phyloP scores from a whole-genome alignment of 2,329 filamentous ascomycete genomes.

The Didymellaceae sp. region DNA sequence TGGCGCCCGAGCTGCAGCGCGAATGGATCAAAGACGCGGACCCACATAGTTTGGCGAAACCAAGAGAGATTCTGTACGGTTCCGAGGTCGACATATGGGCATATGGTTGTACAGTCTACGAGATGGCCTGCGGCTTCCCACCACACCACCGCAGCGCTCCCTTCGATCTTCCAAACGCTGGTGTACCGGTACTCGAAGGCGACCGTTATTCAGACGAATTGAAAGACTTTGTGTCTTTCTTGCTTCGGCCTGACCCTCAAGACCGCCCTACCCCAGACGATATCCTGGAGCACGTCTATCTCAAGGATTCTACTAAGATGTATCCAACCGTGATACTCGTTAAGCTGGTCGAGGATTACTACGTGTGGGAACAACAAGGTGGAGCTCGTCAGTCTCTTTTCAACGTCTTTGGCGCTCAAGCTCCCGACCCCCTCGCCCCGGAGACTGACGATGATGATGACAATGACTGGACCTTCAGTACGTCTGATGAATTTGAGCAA shows the following conservation, averaged over 20 bases:
- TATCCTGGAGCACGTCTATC: conserved; percentile 73
- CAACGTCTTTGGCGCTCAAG: conserved; percentile 64
- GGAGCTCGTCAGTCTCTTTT: conserved; percentile 72
- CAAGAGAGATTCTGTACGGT: conserved; percentile 61
- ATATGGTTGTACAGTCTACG: conserved; percentile 79
- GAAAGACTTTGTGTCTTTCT: conserved; percentile 74
- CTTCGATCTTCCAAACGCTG: conserved; percentile 50
- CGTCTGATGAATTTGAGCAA: conserved; percentile 65
- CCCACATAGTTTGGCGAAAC: conserved; percentile 56
- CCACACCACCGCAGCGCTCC: conserved; percentile 63
- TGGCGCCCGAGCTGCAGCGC: conserved; percentile 74
- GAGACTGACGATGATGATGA: conserved; percentile 52
- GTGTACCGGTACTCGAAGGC: conserved; percentile 72
- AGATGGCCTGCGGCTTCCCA: conserved; percentile 79
- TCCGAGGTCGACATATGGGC: conserved; percentile 77
- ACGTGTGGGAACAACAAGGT: conserved; percentile 76
- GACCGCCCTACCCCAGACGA: conserved; percentile 73
- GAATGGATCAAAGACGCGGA: conserved; percentile 63
- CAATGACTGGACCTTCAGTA: conserved; percentile 71
- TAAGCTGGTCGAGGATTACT: conserved; percentile 73
- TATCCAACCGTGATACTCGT: conserved; percentile 71
- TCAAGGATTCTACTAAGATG: conserved; percentile 65
- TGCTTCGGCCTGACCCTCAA: conserved; percentile 71
- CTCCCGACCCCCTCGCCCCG: conserved; percentile 58
- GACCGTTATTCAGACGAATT: conserved; percentile 73